Percentiles rank a stretch among this genome's conserved stretches.
phyloP scores from a whole-genome alignment of 495 filamentous ascomycete species.

The Diplogelasinospora grovesii region DNA sequence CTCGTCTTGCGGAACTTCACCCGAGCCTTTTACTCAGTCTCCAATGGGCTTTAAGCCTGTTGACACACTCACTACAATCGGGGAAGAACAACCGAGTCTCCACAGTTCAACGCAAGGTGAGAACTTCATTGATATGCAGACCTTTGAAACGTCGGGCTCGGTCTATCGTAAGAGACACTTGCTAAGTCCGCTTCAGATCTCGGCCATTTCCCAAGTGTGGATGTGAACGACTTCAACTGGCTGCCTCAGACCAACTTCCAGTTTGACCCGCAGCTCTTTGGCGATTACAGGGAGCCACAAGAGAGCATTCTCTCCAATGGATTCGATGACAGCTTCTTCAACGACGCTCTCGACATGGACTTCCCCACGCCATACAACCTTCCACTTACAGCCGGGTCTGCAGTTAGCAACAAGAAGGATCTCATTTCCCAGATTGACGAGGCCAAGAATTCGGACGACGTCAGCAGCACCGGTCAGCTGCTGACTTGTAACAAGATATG shows the following conservation, averaged over 20 bases:
- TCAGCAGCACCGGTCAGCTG: slow-evolving; percentile 51
- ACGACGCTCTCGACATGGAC: slow-evolving; percentile 79
- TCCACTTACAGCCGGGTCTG: slow-evolving; percentile 39
- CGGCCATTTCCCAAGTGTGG: slow-evolving; percentile 21
- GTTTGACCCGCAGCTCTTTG: slow-evolving; percentile 89
- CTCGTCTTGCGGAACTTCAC: slow-evolving; percentile 76
- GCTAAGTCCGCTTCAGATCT: slow-evolving; percentile 23
- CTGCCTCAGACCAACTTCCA: slow-evolving; percentile 78
- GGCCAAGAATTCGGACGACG: slow-evolving; percentile 60
- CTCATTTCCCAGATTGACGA: slow-evolving; percentile 69
- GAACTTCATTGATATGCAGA: too few relatives aligned
- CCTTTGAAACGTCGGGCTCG: too few relatives aligned
- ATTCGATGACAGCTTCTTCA: slow-evolving; percentile 25
- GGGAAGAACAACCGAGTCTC: slow-evolving; percentile 42
- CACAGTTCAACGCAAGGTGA: slow-evolving; percentile 21
- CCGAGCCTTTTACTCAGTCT: slow-evolving; percentile 48
- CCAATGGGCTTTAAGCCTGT: slow-evolving; percentile 52
- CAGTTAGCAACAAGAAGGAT: slow-evolving; percentile 63
- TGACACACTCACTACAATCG: slow-evolving; percentile 51
- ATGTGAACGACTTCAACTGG: slow-evolving; percentile 57
- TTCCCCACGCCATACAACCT: slow-evolving; percentile 70
- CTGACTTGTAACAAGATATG: slow-evolving; percentile 89
- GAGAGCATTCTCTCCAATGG: slow-evolving; percentile 51
- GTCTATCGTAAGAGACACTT: too few relatives aligned
- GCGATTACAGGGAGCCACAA: slow-evolving; percentile 87